Percentiles rank a stretch among this genome's conserved stretches.
phyloP scores from a whole-genome alignment of 2,329 filamentous ascomycete species.

The Penicillium sp. region DNA sequence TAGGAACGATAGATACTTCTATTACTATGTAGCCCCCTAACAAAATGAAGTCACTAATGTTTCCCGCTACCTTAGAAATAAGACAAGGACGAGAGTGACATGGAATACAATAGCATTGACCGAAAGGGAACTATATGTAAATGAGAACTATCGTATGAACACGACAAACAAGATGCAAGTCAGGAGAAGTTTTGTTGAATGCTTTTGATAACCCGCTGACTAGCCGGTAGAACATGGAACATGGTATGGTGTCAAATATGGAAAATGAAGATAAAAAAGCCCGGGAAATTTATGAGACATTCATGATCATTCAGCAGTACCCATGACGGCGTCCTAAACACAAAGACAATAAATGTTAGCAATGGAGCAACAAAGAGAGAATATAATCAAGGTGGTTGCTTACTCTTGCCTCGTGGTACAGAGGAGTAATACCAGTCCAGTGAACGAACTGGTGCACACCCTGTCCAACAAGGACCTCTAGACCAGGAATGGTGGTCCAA shows the following conservation, averaged over 20 bases:
- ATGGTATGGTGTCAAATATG: conserved; percentile 4
- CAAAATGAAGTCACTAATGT: neutral
- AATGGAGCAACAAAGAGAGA: neutral
- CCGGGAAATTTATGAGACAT: conserved; percentile 10
- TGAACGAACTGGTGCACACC: conserved; percentile 65
- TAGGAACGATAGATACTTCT: neutral
- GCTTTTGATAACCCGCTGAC: neutral
- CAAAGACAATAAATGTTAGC: conserved; percentile 3
- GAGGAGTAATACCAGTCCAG: conserved; percentile 24
- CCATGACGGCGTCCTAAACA: conserved; percentile 31
- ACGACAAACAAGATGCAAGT: neutral
- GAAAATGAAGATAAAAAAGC: neutral
- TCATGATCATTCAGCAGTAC: conserved; percentile 11
- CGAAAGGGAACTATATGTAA: neutral
- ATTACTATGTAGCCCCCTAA: neutral
- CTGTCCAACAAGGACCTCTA: conserved; percentile 88
- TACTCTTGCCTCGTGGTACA: conserved; percentile 66
- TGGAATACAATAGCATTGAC: conserved; percentile 3
- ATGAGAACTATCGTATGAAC: neutral
- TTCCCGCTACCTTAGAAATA: neutral
- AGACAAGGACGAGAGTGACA: neutral
- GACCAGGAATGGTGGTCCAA: conserved; percentile 80
- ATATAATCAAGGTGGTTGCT: conserved; percentile 22
- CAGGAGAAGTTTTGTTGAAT: neutral
- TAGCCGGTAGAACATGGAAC: neutral